phyloP scores from a whole-genome alignment of 2,329 filamentous ascomycete genomes.

The Gyromitra esculenta region DNA sequence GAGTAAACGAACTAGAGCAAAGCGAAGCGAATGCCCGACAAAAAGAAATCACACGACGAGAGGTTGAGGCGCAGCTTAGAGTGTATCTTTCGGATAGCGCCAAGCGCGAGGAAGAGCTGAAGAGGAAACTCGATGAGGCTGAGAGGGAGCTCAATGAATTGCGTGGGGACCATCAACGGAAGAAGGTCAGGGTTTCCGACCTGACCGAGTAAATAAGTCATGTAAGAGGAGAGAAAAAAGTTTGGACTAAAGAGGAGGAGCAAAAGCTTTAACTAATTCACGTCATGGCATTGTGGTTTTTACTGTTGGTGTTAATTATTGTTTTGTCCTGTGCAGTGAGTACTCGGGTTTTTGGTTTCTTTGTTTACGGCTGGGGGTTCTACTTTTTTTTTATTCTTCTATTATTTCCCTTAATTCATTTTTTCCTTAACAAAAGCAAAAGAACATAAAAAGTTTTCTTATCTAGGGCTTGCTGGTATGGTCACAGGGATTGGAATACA shows the following conservation, averaged over 20 bases:
- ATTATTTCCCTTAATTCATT: conserved; percentile 46
- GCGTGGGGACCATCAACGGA: conserved; percentile 56
- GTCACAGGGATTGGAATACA: conserved; percentile 52
- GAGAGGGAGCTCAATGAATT: conserved; percentile 66
- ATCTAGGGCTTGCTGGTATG: conserved; percentile 51
- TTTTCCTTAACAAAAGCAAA: conserved; percentile 52
- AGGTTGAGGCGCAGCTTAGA: conserved; percentile 68
- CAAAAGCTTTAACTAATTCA: conserved; percentile 46
- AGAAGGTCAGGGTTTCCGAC: conserved; percentile 58
- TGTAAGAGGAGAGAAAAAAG: conserved; percentile 20
- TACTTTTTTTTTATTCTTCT: conserved; percentile 23
- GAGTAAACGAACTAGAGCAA: conserved; percentile 78
- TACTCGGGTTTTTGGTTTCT: conserved; percentile 45
- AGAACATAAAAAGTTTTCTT: conserved; percentile 53
- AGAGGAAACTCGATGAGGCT: conserved; percentile 81
- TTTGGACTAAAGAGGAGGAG: conserved; percentile 29
- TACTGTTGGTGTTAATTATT: conserved; percentile 47
- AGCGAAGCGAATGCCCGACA: conserved; percentile 75
- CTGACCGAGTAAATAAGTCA: conserved; percentile 51
- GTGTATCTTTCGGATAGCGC: conserved; percentile 79
- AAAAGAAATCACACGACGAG: conserved; percentile 67
- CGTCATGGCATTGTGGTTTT: conserved; percentile 46
- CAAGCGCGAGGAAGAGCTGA: conserved; percentile 80
- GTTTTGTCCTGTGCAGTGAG: conserved; percentile 46
- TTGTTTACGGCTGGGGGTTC: conserved; percentile 48